phyloP scores from a whole-genome alignment of 2,329 filamentous ascomycete genomes.

The Ophiostoma novo-ulmi region DNA sequence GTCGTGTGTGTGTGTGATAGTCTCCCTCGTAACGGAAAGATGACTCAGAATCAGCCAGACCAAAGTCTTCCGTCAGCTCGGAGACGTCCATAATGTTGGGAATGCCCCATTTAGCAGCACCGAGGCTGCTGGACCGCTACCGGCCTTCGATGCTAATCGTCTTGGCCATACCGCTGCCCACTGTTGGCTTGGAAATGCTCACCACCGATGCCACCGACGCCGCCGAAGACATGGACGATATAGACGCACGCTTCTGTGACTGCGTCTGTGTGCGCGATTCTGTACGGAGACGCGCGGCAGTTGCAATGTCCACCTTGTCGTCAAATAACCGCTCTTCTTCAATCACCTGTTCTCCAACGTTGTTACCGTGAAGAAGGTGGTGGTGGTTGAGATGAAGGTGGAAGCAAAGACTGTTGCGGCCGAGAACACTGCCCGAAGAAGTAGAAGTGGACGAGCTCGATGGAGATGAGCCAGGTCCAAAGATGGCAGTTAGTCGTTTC shows the following conservation, averaged over 20 bases:
- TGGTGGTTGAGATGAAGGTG: conserved; percentile 1
- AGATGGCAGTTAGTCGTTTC: neutral
- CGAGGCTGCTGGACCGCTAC: neutral
- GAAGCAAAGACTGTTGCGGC: conserved; percentile 1
- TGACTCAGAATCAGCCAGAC: neutral
- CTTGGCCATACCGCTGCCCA: conserved; percentile 12
- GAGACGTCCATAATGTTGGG: conserved; percentile 13
- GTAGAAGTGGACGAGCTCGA: neutral
- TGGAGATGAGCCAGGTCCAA: neutral
- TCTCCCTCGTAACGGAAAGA: neutral
- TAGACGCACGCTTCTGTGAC: conserved; percentile 28
- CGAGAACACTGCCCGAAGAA: neutral
- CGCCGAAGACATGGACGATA: neutral
- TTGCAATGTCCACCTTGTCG: conserved; percentile 30
- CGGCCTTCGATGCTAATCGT: conserved; percentile 7
- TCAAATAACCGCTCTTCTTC: conserved; percentile 19
- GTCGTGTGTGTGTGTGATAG: neutral
- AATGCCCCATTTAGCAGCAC: neutral
- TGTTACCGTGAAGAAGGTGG: conserved; percentile 17
- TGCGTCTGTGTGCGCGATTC: conserved; percentile 26
- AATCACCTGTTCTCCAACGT: conserved; percentile 1
- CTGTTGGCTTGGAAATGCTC: conserved; percentile 12
- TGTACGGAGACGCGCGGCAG: conserved; percentile 34
- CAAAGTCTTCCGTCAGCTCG: conserved; percentile 1
- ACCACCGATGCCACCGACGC: conserved; percentile 28